phyloP scores from a whole-genome alignment of 306 rosid species.

The Castanea mollissima region DNA sequence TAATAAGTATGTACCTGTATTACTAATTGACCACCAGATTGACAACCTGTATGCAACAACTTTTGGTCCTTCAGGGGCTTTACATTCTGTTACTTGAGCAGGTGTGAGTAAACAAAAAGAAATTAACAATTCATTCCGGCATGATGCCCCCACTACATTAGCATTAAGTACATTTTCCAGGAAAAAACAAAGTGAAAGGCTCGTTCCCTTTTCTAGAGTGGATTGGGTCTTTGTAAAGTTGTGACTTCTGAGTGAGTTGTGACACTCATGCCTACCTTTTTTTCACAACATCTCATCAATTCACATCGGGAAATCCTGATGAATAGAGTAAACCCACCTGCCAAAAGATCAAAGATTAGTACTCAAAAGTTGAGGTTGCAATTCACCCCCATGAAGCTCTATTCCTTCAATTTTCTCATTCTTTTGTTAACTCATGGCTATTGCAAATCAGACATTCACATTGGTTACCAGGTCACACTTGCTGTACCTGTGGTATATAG shows the following conservation, averaged over 20 bases:
- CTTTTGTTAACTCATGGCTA: slow-evolving; percentile 34
- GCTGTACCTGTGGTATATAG: slow-evolving; percentile 53
- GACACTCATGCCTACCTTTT: slow-evolving; percentile 42
- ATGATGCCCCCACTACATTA: slow-evolving; percentile 38
- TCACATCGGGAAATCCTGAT: slow-evolving; percentile 35
- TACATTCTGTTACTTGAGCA: slow-evolving; percentile 12
- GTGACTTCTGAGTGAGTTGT: slow-evolving; percentile 29
- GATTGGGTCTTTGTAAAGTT: slow-evolving; percentile 42
- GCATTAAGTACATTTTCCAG: slow-evolving; percentile 18
- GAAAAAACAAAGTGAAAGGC: slow-evolving; percentile 38
- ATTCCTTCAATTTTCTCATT: slow-evolving; percentile 29
- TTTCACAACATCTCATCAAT: slow-evolving; percentile 33
- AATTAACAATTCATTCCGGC: slow-evolving; percentile 8
- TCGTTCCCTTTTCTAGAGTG: slow-evolving; percentile 46
- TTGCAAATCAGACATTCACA: slow-evolving; percentile 44
- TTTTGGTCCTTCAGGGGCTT: slow-evolving; percentile 18
- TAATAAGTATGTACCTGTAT: background rate
- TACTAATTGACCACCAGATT: slow-evolving; percentile 25
- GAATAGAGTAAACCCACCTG: slow-evolving; percentile 33
- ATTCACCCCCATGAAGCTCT: slow-evolving; percentile 53
- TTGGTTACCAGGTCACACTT: slow-evolving; percentile 47
- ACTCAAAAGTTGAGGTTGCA: slow-evolving; percentile 5
- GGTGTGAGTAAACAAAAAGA: slow-evolving; percentile 5
- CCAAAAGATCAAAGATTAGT: slow-evolving; percentile 15
- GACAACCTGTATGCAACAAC: slow-evolving; percentile 11